A percentile compares a stretch with the other conserved stretches of the same genome.
Evolutionary conservation across 371 early-diverging fungal genomes (phyloP).

Genomic region (Rhizopus sp.): DNA sequence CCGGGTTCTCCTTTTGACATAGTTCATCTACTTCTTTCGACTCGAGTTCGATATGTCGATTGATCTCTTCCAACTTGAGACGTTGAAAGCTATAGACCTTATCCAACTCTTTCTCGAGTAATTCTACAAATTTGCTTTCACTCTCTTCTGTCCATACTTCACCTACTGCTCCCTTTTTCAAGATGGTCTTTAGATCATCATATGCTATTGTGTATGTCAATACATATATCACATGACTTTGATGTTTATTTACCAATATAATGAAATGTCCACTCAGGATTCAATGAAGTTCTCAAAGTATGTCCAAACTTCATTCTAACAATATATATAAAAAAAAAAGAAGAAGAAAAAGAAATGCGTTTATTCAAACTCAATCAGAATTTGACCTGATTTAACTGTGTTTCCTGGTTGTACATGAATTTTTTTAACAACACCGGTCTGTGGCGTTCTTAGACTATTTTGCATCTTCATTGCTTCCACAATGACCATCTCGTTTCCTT

Average conservation of each 20-base stretch:
- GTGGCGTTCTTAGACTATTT: slow-evolving; percentile 84
- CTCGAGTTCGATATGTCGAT: slow-evolving; percentile 78
- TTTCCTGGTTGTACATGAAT: slow-evolving; percentile 74
- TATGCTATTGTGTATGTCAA: slow-evolving; percentile 55
- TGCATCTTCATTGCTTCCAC: slow-evolving; percentile 99
- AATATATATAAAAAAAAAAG: slow-evolving; percentile 9
- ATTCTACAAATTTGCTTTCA: slow-evolving; percentile 87
- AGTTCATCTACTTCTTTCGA: slow-evolving; percentile 61
- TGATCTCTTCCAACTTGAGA: slow-evolving; percentile 89
- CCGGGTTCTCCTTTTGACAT: slow-evolving; percentile 64
- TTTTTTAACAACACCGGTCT: slow-evolving; percentile 79
- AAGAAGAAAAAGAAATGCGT: not conserved
- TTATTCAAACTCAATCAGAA: slow-evolving; percentile 44
- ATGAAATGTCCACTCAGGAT: slow-evolving; percentile 78
- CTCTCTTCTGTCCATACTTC: slow-evolving; percentile 68
- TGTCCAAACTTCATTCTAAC: slow-evolving; percentile 90
- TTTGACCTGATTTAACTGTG: slow-evolving; percentile 84
- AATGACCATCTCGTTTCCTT: slow-evolving; percentile 86
- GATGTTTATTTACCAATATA: slow-evolving; percentile 39
- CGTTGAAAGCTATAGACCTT: slow-evolving; percentile 91
- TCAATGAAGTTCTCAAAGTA: slow-evolving; percentile 72
- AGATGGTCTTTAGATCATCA: slow-evolving; percentile 78
- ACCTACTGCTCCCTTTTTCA: slow-evolving; percentile 60
- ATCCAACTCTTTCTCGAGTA: slow-evolving; percentile 88
- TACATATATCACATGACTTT: not conserved